Conservation (phyloP, 257 asterid genomes). For the Primulina eburnea region DNA sequence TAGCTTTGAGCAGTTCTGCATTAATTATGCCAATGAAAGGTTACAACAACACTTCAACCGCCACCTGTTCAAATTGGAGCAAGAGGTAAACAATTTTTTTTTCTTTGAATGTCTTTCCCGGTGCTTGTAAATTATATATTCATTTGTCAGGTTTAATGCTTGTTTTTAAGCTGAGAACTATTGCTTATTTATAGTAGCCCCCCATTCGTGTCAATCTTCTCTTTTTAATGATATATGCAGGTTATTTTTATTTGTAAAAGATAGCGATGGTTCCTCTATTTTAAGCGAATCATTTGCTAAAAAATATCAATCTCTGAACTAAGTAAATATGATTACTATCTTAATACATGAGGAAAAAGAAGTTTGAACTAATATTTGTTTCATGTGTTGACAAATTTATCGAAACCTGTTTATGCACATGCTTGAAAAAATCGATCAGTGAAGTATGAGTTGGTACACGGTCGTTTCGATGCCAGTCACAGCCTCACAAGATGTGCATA, state of each 20-base stretch:
- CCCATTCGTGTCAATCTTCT: background rate
- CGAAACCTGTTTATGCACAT: background rate
- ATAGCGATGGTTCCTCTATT: background rate
- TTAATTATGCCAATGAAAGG: slow-evolving; percentile 95
- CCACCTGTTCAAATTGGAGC: slow-evolving; percentile 96
- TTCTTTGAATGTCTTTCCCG: slow-evolving; percentile 1
- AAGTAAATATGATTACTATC: background rate
- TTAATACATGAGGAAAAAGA: too few species aligned
- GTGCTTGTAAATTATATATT: background rate
- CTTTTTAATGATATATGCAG: background rate
- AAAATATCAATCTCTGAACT: background rate
- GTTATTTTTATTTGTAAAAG: too few species aligned
- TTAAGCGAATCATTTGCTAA: background rate
- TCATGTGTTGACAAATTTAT: background rate
- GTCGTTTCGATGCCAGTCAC: background rate
- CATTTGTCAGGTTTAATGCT: slow-evolving; percentile 4
- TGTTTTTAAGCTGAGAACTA: slow-evolving; percentile 5
- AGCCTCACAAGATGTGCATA: background rate
- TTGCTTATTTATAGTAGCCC: background rate
- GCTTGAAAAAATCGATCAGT: background rate
- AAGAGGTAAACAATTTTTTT: slow-evolving; percentile 59
- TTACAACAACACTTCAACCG: slow-evolving; percentile 97
- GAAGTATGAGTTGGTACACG: background rate
- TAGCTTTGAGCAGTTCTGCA: slow-evolving; percentile 98
- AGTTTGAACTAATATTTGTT: too few species aligned